These are phyloP conservation scores for Mycena haematopus DNA, from an alignment of 768 basidiomycete species.

Conservation along the genomic window DNA sequence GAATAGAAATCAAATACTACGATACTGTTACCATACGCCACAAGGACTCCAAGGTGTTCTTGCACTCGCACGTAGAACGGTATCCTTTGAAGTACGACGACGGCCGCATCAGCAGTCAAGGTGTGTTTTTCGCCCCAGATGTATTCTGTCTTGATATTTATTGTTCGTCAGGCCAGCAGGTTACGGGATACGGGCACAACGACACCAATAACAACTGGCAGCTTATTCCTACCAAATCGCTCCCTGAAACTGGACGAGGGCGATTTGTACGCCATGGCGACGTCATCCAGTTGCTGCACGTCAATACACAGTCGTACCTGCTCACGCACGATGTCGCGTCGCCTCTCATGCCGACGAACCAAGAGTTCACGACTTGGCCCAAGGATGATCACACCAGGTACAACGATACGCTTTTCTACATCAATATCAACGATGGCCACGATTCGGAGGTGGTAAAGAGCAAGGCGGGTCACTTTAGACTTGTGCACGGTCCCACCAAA, in stretches of 20 bases:
- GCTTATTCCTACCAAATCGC: slow-evolving; percentile 91
- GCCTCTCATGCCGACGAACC: slow-evolving; percentile 96
- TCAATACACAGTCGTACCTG: slow-evolving; percentile 81
- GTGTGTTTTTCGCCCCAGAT: too few relatives aligned
- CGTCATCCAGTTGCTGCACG: slow-evolving; percentile 86
- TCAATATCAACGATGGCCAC: slow-evolving; percentile 74
- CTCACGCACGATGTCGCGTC: slow-evolving; percentile 98
- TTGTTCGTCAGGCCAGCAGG: too few relatives aligned
- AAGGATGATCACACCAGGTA: slow-evolving; percentile 78
- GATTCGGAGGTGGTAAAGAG: slow-evolving; percentile 90
- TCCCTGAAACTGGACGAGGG: slow-evolving; percentile 93
- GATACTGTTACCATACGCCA: slow-evolving; percentile 89
- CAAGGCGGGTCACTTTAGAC: slow-evolving; percentile 91
- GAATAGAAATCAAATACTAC: slow-evolving; percentile 88
- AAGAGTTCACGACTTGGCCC: slow-evolving; percentile 95
- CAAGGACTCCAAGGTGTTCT: slow-evolving; percentile 90
- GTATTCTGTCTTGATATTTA: too few relatives aligned
- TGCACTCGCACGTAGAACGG: slow-evolving; percentile 90
- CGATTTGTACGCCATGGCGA: slow-evolving; percentile 92
- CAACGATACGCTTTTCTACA: slow-evolving; percentile 89
- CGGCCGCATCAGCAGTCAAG: slow-evolving; percentile 93
- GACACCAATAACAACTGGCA: slow-evolving; percentile 97
- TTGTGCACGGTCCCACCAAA: slow-evolving; percentile 87
- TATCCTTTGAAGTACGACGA: slow-evolving; percentile 97
- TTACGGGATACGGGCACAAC: slow-evolving; percentile 93